Evolutionary conservation across 306 rosid species (phyloP), one percentile per base, ranked within the genome.

Genomic region (Cicer judaicum): DNA sequence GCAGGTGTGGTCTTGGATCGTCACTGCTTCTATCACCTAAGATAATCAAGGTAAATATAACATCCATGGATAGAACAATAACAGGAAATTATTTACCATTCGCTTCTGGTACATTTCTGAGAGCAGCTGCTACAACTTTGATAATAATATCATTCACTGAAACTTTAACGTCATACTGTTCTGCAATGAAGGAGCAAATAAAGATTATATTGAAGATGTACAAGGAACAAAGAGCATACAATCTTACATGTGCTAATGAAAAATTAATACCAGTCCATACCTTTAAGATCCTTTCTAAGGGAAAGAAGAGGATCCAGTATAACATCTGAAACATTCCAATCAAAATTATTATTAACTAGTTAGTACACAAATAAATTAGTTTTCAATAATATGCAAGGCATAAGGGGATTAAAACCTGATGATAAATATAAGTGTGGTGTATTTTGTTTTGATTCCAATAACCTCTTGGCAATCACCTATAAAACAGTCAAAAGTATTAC

Each of bases 111-210:
- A 92, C 93, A 82, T 87, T 92, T 90, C 86, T 90, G 38, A 94
- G 87, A 8, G 97, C 87, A 71, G 91, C 88, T 59, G 99, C 99
- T 69, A 94, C 97, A 64, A 96, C 96, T 90, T 92, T 94, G 80
- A 94, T 88, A 77, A 94, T 85, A 76, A 94, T 94, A 73, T 94
- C 99, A 83, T 94, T 94, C 75, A 92, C 99, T 3, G 99, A 94
- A 90, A 94, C 99, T 81, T 94, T 91, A 73, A 94, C 93, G 21
- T 85, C 87, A 87, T 87, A 89, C 85, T 84, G 85, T 84, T 94
- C 99, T 94, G 96, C 79, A 85, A 66, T 80, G 59, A 49, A 79
- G 61, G 57, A 70, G 64, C 7, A 81, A 50, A 72, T 46, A 69
- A 80, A 76, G 59, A 54, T 81, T 80, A 49, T 60, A 72, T 76